A percentile compares a stretch with the other conserved stretches of the same genome.
phyloP scores from a whole-genome alignment of 1,139 yeast species.

The Yamadazyma epiphylla region DNA sequence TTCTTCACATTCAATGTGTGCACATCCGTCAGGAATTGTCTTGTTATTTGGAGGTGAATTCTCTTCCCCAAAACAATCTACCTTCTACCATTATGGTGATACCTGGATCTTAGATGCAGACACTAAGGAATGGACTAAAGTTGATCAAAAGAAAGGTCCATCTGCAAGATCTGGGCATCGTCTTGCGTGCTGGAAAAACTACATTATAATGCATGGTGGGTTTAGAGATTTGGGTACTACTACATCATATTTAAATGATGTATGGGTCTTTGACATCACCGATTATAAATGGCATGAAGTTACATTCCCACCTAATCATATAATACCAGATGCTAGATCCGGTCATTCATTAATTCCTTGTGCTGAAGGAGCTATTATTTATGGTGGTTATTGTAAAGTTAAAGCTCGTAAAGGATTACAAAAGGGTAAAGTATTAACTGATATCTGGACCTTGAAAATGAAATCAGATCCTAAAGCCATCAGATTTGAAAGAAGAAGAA shows the following conservation, averaged over 20 bases:
- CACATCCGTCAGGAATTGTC: constrained; percentile 86
- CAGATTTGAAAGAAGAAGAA: constrained; percentile 85
- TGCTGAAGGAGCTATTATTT: constrained; percentile 78
- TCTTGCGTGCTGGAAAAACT: constrained; percentile 88
- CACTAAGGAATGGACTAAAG: constrained; percentile 84
- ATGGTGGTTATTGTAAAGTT: constrained; percentile 94
- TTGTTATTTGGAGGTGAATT: constrained; percentile 95
- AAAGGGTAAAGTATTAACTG: constrained; percentile 88
- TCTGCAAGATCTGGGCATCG: constrained; percentile 90
- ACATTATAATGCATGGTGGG: constrained; percentile 82
- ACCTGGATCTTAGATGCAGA: constrained; percentile 88
- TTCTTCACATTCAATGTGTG: constrained; percentile 90
- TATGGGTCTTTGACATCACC: constrained; percentile 91
- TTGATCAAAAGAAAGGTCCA: constrained; percentile 71
- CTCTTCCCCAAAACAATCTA: constrained; percentile 91
- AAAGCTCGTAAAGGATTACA: constrained; percentile 87
- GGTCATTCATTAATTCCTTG: constrained; percentile 88
- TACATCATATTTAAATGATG: constrained; percentile 78
- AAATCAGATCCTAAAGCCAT: constrained; percentile 75
- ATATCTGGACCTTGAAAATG: constrained; percentile 87
- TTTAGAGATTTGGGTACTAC: constrained; percentile 85
- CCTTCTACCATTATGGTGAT: constrained; percentile 95
- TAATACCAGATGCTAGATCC: constrained; percentile 85
- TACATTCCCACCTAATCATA: constrained; percentile 79
- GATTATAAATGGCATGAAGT: constrained; percentile 88